Percentiles rank a stretch among this genome's conserved stretches.
These are phyloP conservation scores for Suhomyces bokatorum DNA, from an alignment of 1,139 yeast species.

Conservation along the genomic window DNA sequence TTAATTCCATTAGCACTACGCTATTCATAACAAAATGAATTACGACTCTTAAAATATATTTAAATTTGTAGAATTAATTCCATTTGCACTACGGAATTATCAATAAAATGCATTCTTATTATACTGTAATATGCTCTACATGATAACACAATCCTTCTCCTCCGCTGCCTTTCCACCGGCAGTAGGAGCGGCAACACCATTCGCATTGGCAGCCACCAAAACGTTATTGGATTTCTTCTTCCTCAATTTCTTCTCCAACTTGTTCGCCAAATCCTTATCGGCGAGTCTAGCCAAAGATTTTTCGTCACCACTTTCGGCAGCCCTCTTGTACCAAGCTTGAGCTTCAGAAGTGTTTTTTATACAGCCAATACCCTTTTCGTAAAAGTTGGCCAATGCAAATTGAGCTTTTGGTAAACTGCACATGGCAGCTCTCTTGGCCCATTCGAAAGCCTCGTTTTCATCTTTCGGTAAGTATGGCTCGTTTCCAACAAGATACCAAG, in stretches of 20 bases:
- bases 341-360: constrained; percentile 58
- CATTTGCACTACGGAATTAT: not conserved
- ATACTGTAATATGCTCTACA: constrained; percentile 21
- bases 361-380: constrained; percentile 88
- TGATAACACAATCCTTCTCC: constrained; percentile 48
- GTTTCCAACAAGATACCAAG: constrained; percentile 93
- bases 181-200: constrained; percentile 7
- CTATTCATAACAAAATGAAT: not conserved
- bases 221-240: constrained; percentile 22
- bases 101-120: not conserved
- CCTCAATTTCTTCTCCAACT: constrained; percentile 31
- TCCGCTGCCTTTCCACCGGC: constrained; percentile 22
- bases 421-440: constrained; percentile 88
- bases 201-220: constrained; percentile 11
- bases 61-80: too few relatives aligned
- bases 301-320: constrained; percentile 73
- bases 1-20: not conserved
- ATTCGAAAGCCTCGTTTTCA: constrained; percentile 85
- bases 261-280: constrained; percentile 35
- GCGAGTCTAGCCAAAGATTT: constrained; percentile 51
- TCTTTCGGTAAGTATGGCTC: constrained; percentile 79
- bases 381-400: constrained; percentile 80
- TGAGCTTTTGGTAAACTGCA: constrained; percentile 80
- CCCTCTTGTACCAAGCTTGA: constrained; percentile 71
- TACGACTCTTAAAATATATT: not conserved